Evolutionary conservation across 176 grass and related monocot species (phyloP), one percentile per base, ranked within the genome.

Genomic region (Carex kokanica): DNA sequence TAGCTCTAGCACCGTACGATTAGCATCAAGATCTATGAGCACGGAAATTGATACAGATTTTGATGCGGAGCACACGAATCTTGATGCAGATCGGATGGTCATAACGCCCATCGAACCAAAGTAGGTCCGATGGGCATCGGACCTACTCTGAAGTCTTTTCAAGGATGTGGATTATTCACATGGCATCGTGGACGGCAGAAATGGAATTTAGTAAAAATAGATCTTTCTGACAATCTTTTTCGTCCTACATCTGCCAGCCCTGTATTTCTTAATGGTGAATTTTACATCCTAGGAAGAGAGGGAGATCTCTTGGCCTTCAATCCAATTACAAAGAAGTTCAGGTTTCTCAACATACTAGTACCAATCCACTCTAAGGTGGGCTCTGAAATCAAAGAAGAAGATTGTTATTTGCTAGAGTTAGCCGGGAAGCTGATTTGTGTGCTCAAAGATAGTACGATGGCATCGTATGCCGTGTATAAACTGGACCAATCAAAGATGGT

Each of bases 301-400:
- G 86, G 86, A 49, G 64, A 79, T 62, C 70, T 88, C 0, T 23
- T 24, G 1, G 58, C 84, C 70, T 84, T 88, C 10, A 27, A 78
- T 34, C 80, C 29, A 0, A 40, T 11, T 15, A 87, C 55, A 29
- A 54, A 15, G 13, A 31, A 73, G 15, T 18, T 20, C 29, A 20
- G 8, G 32, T 80, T 62, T 45, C 55, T 80, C 34, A 15, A 80
- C 18, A 38, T 8, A 1, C 6, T 21, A 18, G 55, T 17, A 10
- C 78, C 55, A 60, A 40, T 80, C 62, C 27, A 60, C 11, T 57
- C 23, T 31, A 1, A 20, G 23, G 16, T 16, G 21, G 16, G 3
- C 17, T 23, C 18, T 79, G 25, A 25, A 25, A 17, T 20, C 2
- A 10, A 7, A 6, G 23, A 41, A 80, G 27, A 80, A 45, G 78